Percentiles rank a stretch among this genome's conserved stretches.
phyloP scores from a whole-genome alignment of 2,329 filamentous ascomycete species.

The Trichoderma polysporum region DNA sequence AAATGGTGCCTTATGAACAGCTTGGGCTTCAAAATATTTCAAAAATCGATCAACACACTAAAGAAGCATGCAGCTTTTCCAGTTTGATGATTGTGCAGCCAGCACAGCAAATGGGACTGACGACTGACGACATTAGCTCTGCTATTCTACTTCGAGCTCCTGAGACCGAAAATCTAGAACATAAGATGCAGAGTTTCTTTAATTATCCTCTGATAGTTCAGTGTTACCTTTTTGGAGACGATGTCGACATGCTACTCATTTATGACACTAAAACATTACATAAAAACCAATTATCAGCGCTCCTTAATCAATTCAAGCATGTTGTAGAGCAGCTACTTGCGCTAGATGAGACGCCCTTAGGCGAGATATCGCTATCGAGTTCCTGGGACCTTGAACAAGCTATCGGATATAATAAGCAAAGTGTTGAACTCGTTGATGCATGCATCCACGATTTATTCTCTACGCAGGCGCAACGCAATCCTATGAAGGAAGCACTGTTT shows the following conservation, averaged over 20 bases:
- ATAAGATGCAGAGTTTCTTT: conserved; percentile 1
- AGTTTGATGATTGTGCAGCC: conserved; percentile 21
- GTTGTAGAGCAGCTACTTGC: background rate
- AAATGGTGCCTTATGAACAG: conserved; percentile 29
- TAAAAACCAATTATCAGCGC: background rate
- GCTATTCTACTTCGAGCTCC: background rate
- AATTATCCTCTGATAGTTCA: conserved; percentile 9
- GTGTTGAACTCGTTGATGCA: background rate
- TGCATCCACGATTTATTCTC: background rate
- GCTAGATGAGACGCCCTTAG: background rate
- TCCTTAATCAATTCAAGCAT: background rate
- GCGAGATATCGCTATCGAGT: background rate
- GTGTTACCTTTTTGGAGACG: background rate
- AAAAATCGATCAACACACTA: conserved; percentile 18
- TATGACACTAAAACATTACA: background rate
- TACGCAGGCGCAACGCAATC: background rate
- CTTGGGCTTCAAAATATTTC: conserved; percentile 32
- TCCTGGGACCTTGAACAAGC: conserved; percentile 2
- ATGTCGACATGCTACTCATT: background rate
- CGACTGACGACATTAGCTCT: background rate
- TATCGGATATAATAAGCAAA: background rate
- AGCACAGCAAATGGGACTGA: background rate
- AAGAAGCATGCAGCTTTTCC: conserved; percentile 12
- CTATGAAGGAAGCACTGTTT: conserved; percentile 17
- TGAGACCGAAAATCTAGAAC: background rate